Conservation (phyloP, 1,284 basidiomycete species). For the Malassezia brasiliensis region DNA sequence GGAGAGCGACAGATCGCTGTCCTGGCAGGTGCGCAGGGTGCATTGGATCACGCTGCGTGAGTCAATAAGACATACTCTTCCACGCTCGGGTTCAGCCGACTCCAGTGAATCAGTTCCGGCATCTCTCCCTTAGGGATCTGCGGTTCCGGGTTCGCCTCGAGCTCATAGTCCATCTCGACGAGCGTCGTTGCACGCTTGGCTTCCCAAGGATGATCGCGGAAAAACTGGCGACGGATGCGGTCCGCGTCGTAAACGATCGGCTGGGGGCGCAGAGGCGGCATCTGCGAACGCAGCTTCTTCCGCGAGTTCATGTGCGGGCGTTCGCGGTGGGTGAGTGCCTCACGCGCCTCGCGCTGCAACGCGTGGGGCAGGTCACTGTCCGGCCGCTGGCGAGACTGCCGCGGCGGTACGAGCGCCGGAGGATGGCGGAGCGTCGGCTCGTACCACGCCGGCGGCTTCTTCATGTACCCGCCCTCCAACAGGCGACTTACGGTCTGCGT, state of each 20-base stretch:
- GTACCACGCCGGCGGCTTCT: conserved; percentile 71
- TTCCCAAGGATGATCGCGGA: conserved; percentile 91
- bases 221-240: conserved; percentile 77
- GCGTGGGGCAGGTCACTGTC: conserved; percentile 47
- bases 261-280: conserved; percentile 55
- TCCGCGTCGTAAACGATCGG: conserved; percentile 76
- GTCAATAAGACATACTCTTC: conserved; percentile 66
- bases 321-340: conserved; percentile 10
- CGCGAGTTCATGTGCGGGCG: conserved; percentile 27
- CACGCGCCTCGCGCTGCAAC: conserved; percentile 16
- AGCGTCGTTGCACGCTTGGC: conserved; percentile 70
- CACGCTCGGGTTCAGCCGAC: conserved; percentile 61
- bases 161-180: conserved; percentile 56
- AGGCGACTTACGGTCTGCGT: conserved; percentile 78
- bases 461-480: conserved; percentile 62
- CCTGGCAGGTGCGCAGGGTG: conserved; percentile 64
- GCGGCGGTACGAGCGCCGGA: conserved; percentile 70
- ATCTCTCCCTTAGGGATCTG: conserved; percentile 57
- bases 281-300: conserved; percentile 49
- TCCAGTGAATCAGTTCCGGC: conserved; percentile 63
- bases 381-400: conserved; percentile 57
- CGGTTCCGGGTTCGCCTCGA: conserved; percentile 52
- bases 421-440: conserved; percentile 76
- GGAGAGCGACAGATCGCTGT: conserved; percentile 61
- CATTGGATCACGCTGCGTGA: conserved; percentile 65